Evolutionary conservation across 176 grass and related monocot genomes (phyloP), one percentile per base, ranked within the genome.

Genomic region (Carex parvula): DNA sequence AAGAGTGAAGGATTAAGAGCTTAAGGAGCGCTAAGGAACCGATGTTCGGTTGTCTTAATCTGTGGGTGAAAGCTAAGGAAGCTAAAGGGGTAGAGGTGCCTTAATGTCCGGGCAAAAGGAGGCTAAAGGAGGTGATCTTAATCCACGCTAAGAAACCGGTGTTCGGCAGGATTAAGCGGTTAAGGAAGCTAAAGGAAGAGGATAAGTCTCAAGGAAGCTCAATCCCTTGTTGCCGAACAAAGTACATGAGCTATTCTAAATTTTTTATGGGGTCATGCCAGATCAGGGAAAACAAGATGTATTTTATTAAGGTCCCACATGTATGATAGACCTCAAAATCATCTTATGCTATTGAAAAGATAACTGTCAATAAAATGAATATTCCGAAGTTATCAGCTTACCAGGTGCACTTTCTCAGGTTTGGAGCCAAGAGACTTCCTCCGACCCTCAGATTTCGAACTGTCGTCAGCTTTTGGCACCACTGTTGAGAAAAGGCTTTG

Each of bases 361-460:
- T 16, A 30, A 77, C 14, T 56, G 52, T 11, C 48, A 33, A 32
- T 57, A 32, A 70, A 78, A 46, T 41, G 13, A 15, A 81, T 18
- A 64, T 81, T 81, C 64, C 16, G 8, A 33, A 32, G 17, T 81
- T 81, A 64, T n/a, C 57, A 64, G 86, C 85, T 93, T 93, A 98
- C 95, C 54, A 98, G 88, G 83, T 98, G 93, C 85, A 98, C 96
- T 89, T 95, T 98, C 63, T 98, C 93, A 67, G 91, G 88, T 90
- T 95, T 98, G 79, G 91, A 93, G 48, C 96, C 93, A 84, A 98
- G 91, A 70, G 96, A 95, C 82, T 98, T 98, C 82, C 93, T 89
- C 61, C 96, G 88, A 20, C 88, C 84, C 18, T 93, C 96, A 41
- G 86, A 89, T 86, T 91, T 98, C 35, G 88, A 95, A 70, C 83